Percentiles rank a stretch among this genome's conserved stretches.
Conservation (phyloP, 2,329 filamentous ascomycete genomes). For the Calonectria fujianensis region DNA sequence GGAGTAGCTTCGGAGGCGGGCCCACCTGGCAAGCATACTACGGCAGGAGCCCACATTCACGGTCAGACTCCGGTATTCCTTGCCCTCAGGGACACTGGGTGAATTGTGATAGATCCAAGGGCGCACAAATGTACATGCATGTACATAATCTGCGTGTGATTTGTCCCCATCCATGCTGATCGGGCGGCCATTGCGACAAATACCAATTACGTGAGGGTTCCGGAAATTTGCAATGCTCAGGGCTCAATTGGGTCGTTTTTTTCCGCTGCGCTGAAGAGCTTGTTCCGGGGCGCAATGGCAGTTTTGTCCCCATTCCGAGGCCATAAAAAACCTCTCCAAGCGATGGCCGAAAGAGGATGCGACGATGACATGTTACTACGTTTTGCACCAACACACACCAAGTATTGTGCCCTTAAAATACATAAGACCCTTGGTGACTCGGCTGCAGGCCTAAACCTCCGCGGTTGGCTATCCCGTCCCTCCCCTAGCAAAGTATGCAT, state of each 20-base stretch:
- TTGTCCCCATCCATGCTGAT: conserved; percentile 10
- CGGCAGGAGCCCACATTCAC: conserved; percentile 16
- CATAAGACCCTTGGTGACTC: conserved; percentile 25
- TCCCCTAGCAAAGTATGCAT: conserved; percentile 33
- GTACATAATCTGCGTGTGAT: conserved; percentile 33
- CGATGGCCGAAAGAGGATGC: conserved; percentile 27
- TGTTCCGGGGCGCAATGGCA: background rate
- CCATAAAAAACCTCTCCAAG: background rate
- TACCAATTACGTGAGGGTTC: conserved; percentile 52
- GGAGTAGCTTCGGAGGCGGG: conserved; percentile 57
- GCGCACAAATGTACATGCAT: conserved; percentile 18
- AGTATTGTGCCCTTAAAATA: background rate
- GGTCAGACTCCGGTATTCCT: conserved; percentile 11
- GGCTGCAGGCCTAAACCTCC: conserved; percentile 36
- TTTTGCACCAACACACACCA: conserved; percentile 1
- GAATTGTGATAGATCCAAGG: conserved; percentile 25
- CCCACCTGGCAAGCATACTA: conserved; percentile 52
- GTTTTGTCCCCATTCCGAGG: conserved; percentile 2
- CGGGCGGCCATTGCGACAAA: conserved; percentile 23
- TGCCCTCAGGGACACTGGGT: conserved; percentile 10
- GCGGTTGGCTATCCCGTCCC: conserved; percentile 21
- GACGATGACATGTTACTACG: conserved; percentile 19
- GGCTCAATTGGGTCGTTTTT: conserved; percentile 50
- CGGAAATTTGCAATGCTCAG: conserved; percentile 52
- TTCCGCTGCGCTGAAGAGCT: background rate